These are phyloP conservation scores for Picochlorum sp. DNA, from an alignment of 139 green algal genomes.

Conservation along the genomic window DNA sequence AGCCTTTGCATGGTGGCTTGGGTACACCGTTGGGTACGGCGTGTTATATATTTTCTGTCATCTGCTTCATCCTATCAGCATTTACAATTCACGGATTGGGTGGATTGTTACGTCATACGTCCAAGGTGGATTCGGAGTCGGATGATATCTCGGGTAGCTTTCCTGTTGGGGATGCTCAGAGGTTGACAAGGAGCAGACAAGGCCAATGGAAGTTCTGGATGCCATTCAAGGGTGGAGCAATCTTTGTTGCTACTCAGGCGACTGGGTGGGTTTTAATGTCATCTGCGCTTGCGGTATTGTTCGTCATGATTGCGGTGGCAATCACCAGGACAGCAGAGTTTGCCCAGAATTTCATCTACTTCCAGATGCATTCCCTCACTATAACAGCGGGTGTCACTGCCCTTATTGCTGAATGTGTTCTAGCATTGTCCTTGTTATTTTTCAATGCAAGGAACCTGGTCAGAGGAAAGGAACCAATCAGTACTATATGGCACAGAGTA, in stretches of 20 bases:
- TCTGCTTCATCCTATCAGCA: conserved; percentile 48
- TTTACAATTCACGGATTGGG: conserved; percentile 71
- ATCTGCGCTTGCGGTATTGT: conserved; percentile 40
- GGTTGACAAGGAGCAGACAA: neutral
- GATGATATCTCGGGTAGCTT: neutral
- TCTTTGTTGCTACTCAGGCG: conserved; percentile 63
- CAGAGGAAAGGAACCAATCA: neutral
- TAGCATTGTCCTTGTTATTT: conserved; percentile 4
- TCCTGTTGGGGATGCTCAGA: neutral
- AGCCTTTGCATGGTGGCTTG: neutral
- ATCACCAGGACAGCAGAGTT: neutral
- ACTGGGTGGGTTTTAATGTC: conserved; percentile 71
- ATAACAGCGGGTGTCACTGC: conserved; percentile 35
- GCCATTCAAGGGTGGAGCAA: conserved; percentile 62
- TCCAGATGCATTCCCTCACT: conserved; percentile 48
- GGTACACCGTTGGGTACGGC: neutral
- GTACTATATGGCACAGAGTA: neutral
- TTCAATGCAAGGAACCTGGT: neutral
- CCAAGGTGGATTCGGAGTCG: neutral
- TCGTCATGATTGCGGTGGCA: conserved; percentile 6
- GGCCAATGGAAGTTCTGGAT: conserved; percentile 70
- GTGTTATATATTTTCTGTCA: conserved; percentile 29
- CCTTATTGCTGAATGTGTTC: conserved; percentile 2
- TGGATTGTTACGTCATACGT: conserved; percentile 38
- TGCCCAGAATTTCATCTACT: conserved; percentile 3